Percentiles rank a stretch among this genome's conserved stretches.
phyloP scores from a whole-genome alignment of 2,329 filamentous ascomycete species.

The Talaromyces sp. region DNA sequence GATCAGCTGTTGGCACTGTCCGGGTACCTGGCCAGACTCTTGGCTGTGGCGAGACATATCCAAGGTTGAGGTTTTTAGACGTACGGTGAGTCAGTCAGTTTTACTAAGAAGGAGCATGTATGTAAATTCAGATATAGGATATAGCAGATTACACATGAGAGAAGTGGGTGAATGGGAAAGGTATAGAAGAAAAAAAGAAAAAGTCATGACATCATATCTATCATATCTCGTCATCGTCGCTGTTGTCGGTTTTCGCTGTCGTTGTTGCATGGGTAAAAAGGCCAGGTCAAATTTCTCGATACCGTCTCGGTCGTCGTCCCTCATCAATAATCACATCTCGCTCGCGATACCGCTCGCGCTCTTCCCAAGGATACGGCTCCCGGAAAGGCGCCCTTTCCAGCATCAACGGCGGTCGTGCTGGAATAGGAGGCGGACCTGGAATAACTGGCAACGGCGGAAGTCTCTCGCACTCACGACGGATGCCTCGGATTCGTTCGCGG shows the following conservation, averaged over 20 bases:
- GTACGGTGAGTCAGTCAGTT: not conserved
- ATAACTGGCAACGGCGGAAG: slow-evolving; percentile 26
- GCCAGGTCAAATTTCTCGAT: slow-evolving; percentile 17
- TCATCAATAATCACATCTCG: slow-evolving; percentile 18
- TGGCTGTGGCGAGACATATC: not conserved
- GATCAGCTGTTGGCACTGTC: not conserved
- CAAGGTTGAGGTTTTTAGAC: not conserved
- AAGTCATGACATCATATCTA: not conserved
- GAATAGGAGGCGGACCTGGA: slow-evolving; percentile 21
- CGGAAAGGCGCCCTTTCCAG: slow-evolving; percentile 8
- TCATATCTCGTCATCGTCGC: not conserved
- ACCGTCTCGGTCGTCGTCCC: slow-evolving; percentile 12
- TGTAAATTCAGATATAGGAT: too few relatives aligned
- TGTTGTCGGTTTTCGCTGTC: not conserved
- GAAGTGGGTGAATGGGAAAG: too few relatives aligned
- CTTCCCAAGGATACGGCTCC: slow-evolving; percentile 13
- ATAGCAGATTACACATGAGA: too few relatives aligned
- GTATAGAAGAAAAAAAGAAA: not conserved
- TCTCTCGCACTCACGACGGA: slow-evolving; percentile 49
- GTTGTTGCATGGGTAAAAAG: not conserved
- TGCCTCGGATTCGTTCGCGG: slow-evolving; percentile 58
- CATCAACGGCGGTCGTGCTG: slow-evolving; percentile 24
- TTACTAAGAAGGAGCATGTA: too few relatives aligned
- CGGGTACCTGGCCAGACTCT: not conserved
- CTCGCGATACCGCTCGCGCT: slow-evolving; percentile 18